Base-by-base conservation (phyloP, 2,329 filamentous ascomycete species). In the Monosporascus sp. region DNA sequence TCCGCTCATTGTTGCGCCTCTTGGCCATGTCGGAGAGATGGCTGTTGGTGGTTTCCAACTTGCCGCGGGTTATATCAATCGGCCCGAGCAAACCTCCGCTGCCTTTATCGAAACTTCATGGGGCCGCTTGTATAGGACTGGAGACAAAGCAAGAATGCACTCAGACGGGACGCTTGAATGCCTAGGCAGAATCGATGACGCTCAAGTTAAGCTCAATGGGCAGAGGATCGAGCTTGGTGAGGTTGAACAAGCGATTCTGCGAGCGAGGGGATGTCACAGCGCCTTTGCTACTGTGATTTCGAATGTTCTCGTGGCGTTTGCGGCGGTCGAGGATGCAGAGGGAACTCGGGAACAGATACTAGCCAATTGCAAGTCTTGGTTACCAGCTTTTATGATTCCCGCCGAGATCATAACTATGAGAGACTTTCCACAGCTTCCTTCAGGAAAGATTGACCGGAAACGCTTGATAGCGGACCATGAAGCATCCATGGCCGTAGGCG, bases 141-240 rank as follows among this genome's bases (percentile, higher is more conserved):
- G 91, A 0, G 92, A 97, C 69, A 90, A 88, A 65, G 92, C 88
- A 5, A 79, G 81, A 22, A 77, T 96, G 48, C 78, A 80, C 2
- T 60, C 76, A 0, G 78, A 88, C 55, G 89, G 91, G 1, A 81
- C 78, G 0, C 76, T 97, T n/a, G 88, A 96, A 67, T 95, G 89
- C 63, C 77, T 92, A 37, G 92, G 92, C 0, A 85, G 92, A 11
- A 85, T 96, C 14, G 81, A 82, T 2, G 82, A 84, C 49, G 91
- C 89, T 0, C 92, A 97, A 68, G 85, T 96, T 49, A 96, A 96
- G 70, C 76, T 96, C 7, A 81, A 91, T 51, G 91, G 91, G 1
- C 91, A 96, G 69, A 79, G 91, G 48, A 81, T 95, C 49, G 88
- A 94, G 64, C 80, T 94, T 5, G 88, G 88, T 0, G 90, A 92